Conservation (phyloP, 331 rosid genomes). For the Malus hybrid region DNA sequence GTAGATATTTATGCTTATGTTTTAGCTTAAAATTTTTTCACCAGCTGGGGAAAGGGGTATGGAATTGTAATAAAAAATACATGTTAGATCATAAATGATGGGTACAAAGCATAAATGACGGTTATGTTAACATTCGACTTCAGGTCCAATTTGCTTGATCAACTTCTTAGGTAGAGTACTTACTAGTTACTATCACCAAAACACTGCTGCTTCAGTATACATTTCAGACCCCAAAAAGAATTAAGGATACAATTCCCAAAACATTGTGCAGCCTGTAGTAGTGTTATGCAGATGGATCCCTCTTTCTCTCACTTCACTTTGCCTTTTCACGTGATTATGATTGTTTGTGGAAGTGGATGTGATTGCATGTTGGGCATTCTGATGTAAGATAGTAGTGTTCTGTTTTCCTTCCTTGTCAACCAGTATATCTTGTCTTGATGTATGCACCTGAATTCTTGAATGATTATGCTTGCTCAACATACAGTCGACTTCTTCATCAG, state of each 20-base stretch:
- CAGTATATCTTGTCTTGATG: not conserved
- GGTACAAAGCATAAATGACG: not conserved
- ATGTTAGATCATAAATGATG: not conserved
- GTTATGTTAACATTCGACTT: not conserved
- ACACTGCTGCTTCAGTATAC: no score
- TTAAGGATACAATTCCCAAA: no score
- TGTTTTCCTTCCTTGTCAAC: not conserved
- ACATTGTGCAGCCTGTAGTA: no score
- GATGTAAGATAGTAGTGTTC: not conserved
- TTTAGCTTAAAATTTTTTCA: not conserved
- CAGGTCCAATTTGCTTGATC: not conserved
- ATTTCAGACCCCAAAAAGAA: no score
- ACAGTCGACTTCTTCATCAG: not conserved
- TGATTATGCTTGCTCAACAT: not conserved
- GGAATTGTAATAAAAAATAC: not conserved
- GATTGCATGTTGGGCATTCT: not conserved
- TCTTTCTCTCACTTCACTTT: not conserved
- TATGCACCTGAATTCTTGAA: not conserved
- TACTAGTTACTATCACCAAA: no score
- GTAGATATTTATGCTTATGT: not conserved
- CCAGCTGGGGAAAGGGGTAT: not conserved
- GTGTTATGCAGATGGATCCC: not conserved
- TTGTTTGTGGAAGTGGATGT: not conserved
- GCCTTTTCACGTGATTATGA: not conserved
- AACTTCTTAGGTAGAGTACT: not conserved